Percentiles rank a stretch among this genome's conserved stretches.
Conservation (phyloP, 192 early-diverging fungal genomes). For the Coemansia aciculifera region DNA sequence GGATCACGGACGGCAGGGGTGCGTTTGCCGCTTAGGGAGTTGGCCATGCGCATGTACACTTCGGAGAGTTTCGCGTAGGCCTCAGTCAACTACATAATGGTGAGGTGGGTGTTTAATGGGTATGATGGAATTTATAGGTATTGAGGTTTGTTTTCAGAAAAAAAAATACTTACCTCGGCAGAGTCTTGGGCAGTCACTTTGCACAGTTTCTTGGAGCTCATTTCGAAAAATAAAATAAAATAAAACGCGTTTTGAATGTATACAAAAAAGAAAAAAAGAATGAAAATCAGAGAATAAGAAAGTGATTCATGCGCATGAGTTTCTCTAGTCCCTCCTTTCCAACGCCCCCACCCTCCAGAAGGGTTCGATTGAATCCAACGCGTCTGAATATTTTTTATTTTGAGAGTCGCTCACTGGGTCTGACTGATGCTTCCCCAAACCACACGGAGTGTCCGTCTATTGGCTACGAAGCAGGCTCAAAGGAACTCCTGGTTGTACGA, state of each 20-base stretch:
- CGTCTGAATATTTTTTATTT: neutral
- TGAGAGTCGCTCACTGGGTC: neutral
- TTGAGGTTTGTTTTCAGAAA: neutral
- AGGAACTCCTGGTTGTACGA: neutral
- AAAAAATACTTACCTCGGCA: neutral
- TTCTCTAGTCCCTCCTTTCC: neutral
- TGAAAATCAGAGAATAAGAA: neutral
- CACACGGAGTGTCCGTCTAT: neutral
- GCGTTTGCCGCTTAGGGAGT: neutral
- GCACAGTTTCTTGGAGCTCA: constrained; percentile 3
- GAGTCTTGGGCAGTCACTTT: constrained; percentile 1
- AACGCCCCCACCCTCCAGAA: neutral
- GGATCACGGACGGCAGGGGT: neutral
- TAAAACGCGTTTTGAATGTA: neutral
- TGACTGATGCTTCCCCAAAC: neutral
- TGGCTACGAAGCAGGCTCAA: neutral
- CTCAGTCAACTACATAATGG: neutral
- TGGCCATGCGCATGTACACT: constrained; percentile 7
- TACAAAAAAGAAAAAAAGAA: neutral
- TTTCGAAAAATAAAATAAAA: neutral
- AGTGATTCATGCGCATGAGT: constrained; percentile 1
- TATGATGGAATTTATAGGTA: neutral
- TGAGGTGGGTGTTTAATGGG: neutral
- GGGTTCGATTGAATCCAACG: neutral
- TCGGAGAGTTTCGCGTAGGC: constrained; percentile 5